Base-by-base conservation (phyloP, 768 basidiomycete genomes). In the Nidula microcarpa region DNA sequence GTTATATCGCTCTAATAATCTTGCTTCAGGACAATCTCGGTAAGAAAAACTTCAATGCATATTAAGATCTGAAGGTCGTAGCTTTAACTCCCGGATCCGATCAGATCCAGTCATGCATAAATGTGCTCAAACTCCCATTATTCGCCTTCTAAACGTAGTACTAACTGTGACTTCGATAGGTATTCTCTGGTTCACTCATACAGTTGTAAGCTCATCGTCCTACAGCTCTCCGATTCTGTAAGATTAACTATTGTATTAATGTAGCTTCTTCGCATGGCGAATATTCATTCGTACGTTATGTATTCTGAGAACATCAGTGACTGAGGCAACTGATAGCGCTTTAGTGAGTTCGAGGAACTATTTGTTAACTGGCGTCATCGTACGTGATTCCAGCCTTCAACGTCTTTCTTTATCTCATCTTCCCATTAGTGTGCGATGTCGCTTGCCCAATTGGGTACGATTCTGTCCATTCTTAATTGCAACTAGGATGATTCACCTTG, bases 201-300 rank as follows among this genome's bases (percentile, higher is more conserved):
- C 52, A 56, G 33, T 33, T 49, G 55, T 53, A 39, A 52, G 37
- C 4, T 11, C 4, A 16, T 16, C 37, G 37, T 11, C 16, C 37
- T 41, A 41, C 16, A 41, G 2, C 37, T 41, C 16, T 11, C 37
- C 16, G 37, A 7, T 8, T 17, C 9, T 41, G 10, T 41, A 8
- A 10, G 37, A 18, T 41, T 8, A 6, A 13, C 34, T 14, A 49
- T 30, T 30, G 33, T 34, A 49, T 23, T 7, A 13, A 23, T 23
- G 23, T 53, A 54, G 57, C 14, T 48, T 59, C 16, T 59, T 59
- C 35, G 49, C 52, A 5, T 59, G 57, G 55, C 49, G 53, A 17
- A 50, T 56, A 23, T 59, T 43, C 47, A 56, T 59, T n/a, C 23
- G 57, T 59, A 33, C 43, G 52, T 36, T 32, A n/a, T 18, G n/a